Percentiles rank a stretch among this genome's conserved stretches.
These are phyloP conservation scores for Penicillium glabrum DNA, from an alignment of 2,329 filamentous ascomycete genomes.

Conservation along the genomic window DNA sequence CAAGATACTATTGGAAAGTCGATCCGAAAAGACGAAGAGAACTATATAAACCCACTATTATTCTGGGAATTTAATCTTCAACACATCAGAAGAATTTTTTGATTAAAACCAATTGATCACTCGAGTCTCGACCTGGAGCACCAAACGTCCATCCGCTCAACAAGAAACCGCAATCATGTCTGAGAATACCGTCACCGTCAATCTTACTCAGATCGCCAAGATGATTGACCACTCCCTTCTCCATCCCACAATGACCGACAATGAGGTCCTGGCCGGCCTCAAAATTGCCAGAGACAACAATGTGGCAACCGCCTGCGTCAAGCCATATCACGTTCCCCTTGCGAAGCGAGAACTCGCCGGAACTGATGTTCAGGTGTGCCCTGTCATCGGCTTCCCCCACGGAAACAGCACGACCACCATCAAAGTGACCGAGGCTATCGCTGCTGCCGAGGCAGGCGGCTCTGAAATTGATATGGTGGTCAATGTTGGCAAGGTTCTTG, in stretches of 20 bases:
- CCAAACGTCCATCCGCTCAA: too few species aligned
- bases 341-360: conserved; percentile 51
- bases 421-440: conserved; percentile 56
- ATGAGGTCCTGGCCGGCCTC: conserved; percentile 53
- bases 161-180: not conserved
- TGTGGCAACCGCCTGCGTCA: conserved; percentile 60
- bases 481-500: conserved; percentile 58
- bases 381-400: conserved; percentile 63
- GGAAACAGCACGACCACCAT: conserved; percentile 56
- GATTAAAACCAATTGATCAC: too few species aligned
- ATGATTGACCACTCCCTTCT: conserved; percentile 62
- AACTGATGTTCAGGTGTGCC: conserved; percentile 53
- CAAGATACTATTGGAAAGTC: too few species aligned
- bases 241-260: conserved; percentile 62
- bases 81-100: too few species aligned
- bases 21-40: too few species aligned
- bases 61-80: too few species aligned
- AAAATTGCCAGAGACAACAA: conserved; percentile 47
- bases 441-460: conserved; percentile 51
- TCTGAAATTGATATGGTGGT: conserved; percentile 62
- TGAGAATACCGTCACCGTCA: conserved; percentile 28
- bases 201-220: conserved; percentile 32
- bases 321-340: conserved; percentile 55
- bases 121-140: too few species aligned
- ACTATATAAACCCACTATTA: too few species aligned